These are phyloP conservation scores for Alternaria brassicicola DNA, from an alignment of 2,329 filamentous ascomycete species.

Conservation along the genomic window DNA sequence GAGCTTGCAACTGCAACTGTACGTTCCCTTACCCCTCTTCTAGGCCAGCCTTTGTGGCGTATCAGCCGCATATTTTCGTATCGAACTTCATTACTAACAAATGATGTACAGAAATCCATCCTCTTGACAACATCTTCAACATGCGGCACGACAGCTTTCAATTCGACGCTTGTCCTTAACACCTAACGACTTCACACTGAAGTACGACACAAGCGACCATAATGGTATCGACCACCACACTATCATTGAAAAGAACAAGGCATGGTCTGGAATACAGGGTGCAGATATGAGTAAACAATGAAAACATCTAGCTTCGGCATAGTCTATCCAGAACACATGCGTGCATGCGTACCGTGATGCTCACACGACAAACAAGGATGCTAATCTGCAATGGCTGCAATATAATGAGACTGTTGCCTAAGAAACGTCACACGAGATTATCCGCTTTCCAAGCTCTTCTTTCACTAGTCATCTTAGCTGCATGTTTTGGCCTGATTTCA, in stretches of 20 bases:
- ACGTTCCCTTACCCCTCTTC: not conserved
- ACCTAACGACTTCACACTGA: not conserved
- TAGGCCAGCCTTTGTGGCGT: not conserved
- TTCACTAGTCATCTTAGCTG: not conserved
- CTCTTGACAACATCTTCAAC: not conserved
- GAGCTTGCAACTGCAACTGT: constrained; percentile 41
- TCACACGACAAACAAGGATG: not conserved
- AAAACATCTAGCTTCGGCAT: not conserved
- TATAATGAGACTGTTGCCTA: not conserved
- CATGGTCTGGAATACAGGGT: not conserved
- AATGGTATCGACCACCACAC: not conserved
- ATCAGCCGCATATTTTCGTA: not conserved
- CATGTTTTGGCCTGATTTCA: not conserved
- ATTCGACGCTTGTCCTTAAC: constrained; percentile 8
- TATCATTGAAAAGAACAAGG: not conserved
- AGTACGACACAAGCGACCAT: constrained; percentile 2
- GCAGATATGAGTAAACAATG: not conserved
- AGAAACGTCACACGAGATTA: not conserved
- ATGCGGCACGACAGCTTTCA: not conserved
- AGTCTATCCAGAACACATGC: not conserved
- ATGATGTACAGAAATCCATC: not conserved
- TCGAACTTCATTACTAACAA: not conserved
- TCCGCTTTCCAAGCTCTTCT: not conserved
- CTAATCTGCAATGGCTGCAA: not conserved
- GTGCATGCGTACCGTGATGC: not conserved